Percentiles rank a stretch among this genome's conserved stretches.
phyloP scores from a whole-genome alignment of 129 eudicot species.

The Chrysanthemum lavandulifolium region DNA sequence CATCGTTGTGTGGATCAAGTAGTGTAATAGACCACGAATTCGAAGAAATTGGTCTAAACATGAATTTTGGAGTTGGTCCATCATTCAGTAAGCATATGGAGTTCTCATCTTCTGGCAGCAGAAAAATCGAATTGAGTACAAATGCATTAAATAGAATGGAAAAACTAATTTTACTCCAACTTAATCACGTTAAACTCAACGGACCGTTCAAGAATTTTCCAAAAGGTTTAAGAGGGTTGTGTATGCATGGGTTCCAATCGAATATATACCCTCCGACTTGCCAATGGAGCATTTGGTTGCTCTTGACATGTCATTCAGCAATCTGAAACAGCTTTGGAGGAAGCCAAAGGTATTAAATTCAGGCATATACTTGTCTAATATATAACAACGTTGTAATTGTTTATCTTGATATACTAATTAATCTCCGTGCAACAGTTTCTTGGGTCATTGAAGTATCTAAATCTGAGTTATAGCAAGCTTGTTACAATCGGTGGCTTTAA shows the following conservation, averaged over 20 bases:
- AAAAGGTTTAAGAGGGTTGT: slow-evolving; percentile 17
- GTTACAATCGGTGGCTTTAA: slow-evolving; percentile 6
- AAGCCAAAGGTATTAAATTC: slow-evolving; percentile 8
- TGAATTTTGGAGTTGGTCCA: not conserved
- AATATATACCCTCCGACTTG: slow-evolving; percentile 12
- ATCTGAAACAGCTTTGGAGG: slow-evolving; percentile 16
- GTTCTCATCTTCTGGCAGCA: too few relatives aligned
- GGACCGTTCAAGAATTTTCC: slow-evolving; percentile 28
- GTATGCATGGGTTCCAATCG: slow-evolving; percentile 21
- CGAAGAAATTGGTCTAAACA: not conserved
- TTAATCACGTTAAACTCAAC: slow-evolving; percentile 14
- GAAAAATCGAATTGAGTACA: too few relatives aligned
- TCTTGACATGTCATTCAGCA: slow-evolving; percentile 25
- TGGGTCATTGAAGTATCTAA: slow-evolving; percentile 19
- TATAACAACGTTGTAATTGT: too few relatives aligned
- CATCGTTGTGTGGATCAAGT: too few relatives aligned
- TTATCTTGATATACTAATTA: not conserved
- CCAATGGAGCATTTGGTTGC: slow-evolving; percentile 21
- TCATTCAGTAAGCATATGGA: not conserved
- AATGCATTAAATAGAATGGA: slow-evolving; percentile 23
- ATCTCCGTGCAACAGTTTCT: slow-evolving; percentile 17
- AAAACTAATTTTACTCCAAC: slow-evolving; percentile 19
- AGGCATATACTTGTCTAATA: not conserved
- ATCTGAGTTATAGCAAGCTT: slow-evolving; percentile 11
- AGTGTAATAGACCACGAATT: not conserved